Evolutionary conservation across 2,329 filamentous ascomycete genomes (phyloP).

Genomic region (Tolypocladium endophyticum): DNA sequence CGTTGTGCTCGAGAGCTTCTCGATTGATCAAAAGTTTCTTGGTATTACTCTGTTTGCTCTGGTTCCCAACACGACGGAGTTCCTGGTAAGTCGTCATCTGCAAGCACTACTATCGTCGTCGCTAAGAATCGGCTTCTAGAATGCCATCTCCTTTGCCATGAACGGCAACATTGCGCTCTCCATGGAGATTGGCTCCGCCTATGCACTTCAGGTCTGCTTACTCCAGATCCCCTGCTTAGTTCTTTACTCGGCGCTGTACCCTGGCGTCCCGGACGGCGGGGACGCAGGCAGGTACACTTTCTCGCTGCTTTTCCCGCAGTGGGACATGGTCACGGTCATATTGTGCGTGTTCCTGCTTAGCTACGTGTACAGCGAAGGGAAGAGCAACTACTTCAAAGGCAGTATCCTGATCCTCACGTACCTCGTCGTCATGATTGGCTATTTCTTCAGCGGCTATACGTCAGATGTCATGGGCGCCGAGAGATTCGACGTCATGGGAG

Average conservation of each 20-base stretch:
- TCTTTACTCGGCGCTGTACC: slow-evolving; percentile 74
- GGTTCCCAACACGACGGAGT: slow-evolving; percentile 97
- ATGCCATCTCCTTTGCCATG: slow-evolving; percentile 98
- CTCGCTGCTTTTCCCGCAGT: slow-evolving; percentile 90
- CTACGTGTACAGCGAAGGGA: slow-evolving; percentile 96
- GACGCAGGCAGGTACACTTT: slow-evolving; percentile 54
- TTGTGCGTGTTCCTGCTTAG: slow-evolving; percentile 92
- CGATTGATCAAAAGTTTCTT: slow-evolving; percentile 94
- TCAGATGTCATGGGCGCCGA: slow-evolving; percentile 31
- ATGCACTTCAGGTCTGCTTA: slow-evolving; percentile 90
- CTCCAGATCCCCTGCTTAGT: slow-evolving; percentile 90
- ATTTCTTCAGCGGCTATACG: slow-evolving; percentile 65
- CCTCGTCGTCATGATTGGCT: slow-evolving; percentile 81
- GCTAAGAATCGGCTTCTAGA: slow-evolving; percentile 35
- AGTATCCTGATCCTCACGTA: slow-evolving; percentile 91
- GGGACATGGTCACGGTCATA: slow-evolving; percentile 97
- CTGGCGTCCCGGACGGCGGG: slow-evolving; percentile 25
- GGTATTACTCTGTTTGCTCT: slow-evolving; percentile 94
- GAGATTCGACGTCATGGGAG: slow-evolving; percentile 43
- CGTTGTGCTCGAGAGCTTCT: slow-evolving; percentile 80
- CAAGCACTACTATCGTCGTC: not conserved
- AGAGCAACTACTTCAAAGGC: slow-evolving; percentile 99
- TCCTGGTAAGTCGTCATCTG: slow-evolving; percentile 54
- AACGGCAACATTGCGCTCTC: slow-evolving; percentile 97
- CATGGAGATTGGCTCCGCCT: slow-evolving; percentile 98